Conservation (phyloP, 164 flowering plant species). For the Berberis vulgaris region DNA sequence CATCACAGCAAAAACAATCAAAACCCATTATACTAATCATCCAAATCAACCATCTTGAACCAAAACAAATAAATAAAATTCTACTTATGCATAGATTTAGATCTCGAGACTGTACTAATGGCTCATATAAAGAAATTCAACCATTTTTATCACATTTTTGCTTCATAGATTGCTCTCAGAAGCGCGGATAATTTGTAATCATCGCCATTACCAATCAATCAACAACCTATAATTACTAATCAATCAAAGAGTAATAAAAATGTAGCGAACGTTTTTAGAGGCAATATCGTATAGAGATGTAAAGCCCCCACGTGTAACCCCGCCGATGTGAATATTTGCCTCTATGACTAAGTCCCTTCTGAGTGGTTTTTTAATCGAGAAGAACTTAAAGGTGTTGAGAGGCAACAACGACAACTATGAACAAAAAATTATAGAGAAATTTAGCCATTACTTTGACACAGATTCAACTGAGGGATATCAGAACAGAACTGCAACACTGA, state of each 20-base stretch:
- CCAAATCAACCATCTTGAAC: not conserved
- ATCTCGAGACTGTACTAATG: conserved; percentile 3
- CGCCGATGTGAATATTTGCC: conserved; percentile 44
- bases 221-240: not conserved
- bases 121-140: conserved; percentile 97
- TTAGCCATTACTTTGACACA: conserved; percentile 75
- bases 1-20: conserved; percentile 43
- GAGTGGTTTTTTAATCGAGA: conserved; percentile 12
- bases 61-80: not conserved
- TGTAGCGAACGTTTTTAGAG: conserved; percentile 55
- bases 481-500: conserved; percentile 69
- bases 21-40: not conserved
- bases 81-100: no score
- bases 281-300: conserved; percentile 21
- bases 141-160: conserved; percentile 34
- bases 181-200: conserved; percentile 85
- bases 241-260: not conserved
- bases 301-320: conserved; percentile 55
- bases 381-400: conserved; percentile 58
- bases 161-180: conserved; percentile 77
- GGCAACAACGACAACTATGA: conserved; percentile 18
- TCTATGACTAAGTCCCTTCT: conserved; percentile 47
- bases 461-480: conserved; percentile 21
- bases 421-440: conserved; percentile 2
- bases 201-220: conserved; percentile 35